Conservation (phyloP, 1,284 basidiomycete genomes). For the Leccinum insolens region DNA sequence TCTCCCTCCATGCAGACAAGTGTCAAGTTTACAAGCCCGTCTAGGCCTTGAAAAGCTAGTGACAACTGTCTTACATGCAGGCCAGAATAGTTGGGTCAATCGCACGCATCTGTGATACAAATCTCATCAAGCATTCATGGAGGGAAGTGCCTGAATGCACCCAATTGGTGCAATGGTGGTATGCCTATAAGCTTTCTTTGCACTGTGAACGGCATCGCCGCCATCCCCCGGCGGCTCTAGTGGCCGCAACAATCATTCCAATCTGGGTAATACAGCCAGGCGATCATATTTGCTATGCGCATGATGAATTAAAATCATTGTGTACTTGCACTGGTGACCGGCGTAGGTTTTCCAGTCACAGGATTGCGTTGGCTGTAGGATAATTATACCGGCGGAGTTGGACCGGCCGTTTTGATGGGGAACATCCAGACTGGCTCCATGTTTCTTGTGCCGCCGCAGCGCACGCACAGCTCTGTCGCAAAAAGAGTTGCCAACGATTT, state of each 20-base stretch:
- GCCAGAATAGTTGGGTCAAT: no score
- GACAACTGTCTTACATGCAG: no score
- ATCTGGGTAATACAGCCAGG: not conserved
- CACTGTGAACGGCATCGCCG: not conserved
- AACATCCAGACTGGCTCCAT: not conserved
- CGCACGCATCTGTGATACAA: no score
- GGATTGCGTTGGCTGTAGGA: not conserved
- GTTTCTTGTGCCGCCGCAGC: not conserved
- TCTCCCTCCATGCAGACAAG: not conserved
- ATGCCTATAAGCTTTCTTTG: not conserved
- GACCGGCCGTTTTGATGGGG: not conserved
- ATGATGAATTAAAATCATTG: constrained; percentile 4
- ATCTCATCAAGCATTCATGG: no score
- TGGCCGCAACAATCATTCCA: constrained; percentile 4
- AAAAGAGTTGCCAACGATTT: not conserved
- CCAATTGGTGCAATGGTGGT: not conserved
- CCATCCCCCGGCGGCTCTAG: not conserved
- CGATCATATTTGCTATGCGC: constrained; percentile 17
- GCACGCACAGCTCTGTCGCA: not conserved
- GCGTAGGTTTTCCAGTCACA: not conserved
- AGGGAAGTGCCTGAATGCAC: not conserved
- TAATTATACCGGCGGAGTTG: not conserved
- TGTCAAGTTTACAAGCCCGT: no score
- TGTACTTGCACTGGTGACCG: constrained; percentile 1
- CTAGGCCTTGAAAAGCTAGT: no score